phyloP scores from a whole-genome alignment of 495 filamentous ascomycete species.

The Penicillium cinerascens region DNA sequence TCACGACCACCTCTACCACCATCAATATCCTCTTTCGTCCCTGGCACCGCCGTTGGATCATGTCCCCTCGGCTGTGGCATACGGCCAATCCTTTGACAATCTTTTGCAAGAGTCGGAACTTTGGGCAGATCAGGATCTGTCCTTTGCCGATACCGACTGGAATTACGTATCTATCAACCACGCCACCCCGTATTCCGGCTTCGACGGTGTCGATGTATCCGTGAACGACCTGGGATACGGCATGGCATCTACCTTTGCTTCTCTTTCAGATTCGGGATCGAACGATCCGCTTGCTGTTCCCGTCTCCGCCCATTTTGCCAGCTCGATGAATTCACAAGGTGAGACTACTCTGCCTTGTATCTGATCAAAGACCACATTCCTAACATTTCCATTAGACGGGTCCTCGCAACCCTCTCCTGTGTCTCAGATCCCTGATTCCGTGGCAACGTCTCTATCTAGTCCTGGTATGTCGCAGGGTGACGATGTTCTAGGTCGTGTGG shows the following conservation, averaged over 20 bases:
- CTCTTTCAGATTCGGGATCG: constrained; percentile 26
- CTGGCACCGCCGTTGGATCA: constrained; percentile 13
- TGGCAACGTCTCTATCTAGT: constrained; percentile 17
- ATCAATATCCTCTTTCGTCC: constrained; percentile 14
- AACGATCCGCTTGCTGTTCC: constrained; percentile 11
- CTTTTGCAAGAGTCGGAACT: constrained; percentile 22
- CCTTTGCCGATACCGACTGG: constrained; percentile 25
- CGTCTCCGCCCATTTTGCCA: constrained; percentile 12
- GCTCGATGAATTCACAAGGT: constrained; percentile 26
- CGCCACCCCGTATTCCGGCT: constrained; percentile 7
- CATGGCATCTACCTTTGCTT: constrained; percentile 17
- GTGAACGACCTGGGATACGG: constrained; percentile 16
- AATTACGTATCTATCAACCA: constrained; percentile 18
- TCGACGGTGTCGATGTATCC: constrained; percentile 14
- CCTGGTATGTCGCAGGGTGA: constrained; percentile 24
- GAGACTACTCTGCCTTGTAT: background rate
- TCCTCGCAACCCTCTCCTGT: constrained; percentile 21
- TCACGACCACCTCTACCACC: constrained; percentile 1
- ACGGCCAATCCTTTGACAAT: constrained; percentile 19
- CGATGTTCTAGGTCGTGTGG: constrained; percentile 14
- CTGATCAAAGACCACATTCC: background rate
- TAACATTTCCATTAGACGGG: constrained; percentile 11
- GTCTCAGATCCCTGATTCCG: constrained; percentile 18
- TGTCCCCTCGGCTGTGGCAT: constrained; percentile 15
- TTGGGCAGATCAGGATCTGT: constrained; percentile 25